phyloP scores from a whole-genome alignment of 371 early-diverging fungal species.

The Apophysomyces ossiformis region DNA sequence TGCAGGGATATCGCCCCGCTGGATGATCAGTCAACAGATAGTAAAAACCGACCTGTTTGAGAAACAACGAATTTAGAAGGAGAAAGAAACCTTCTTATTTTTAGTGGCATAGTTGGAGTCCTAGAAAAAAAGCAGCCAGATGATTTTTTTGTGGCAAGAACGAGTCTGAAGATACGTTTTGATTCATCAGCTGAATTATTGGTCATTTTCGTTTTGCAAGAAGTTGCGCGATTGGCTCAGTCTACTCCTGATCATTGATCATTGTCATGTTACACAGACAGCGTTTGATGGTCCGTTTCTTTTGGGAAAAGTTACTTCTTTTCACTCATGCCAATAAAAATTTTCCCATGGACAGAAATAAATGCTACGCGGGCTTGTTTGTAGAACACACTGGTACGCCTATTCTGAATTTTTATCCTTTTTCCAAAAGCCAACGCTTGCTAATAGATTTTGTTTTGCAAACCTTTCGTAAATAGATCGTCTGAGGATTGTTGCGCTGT shows the following conservation, averaged over 20 bases:
- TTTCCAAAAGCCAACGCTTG: neutral
- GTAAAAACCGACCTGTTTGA: neutral
- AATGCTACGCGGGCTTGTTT: slow-evolving; percentile 5
- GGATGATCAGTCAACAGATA: slow-evolving; percentile 11
- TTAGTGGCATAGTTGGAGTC: neutral
- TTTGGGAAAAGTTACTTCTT: neutral
- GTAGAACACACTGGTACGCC: neutral
- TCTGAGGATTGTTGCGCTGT: too few relatives aligned
- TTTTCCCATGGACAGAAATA: slow-evolving; percentile 11
- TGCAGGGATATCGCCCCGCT: neutral
- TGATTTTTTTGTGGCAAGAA: neutral
- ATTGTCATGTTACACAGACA: neutral
- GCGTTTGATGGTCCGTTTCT: neutral
- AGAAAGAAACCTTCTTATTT: neutral
- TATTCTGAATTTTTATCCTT: neutral
- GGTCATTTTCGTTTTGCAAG: neutral
- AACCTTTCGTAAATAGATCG: neutral
- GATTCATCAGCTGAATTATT: neutral
- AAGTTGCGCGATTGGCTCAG: neutral
- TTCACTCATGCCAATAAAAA: neutral
- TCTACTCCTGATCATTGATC: slow-evolving; percentile 4
- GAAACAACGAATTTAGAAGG: neutral
- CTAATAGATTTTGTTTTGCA: neutral
- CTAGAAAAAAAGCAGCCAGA: neutral
- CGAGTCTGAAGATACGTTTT: too few relatives aligned